phyloP scores from a whole-genome alignment of 257 asterid genomes.

The Solanum gandarillasii region DNA sequence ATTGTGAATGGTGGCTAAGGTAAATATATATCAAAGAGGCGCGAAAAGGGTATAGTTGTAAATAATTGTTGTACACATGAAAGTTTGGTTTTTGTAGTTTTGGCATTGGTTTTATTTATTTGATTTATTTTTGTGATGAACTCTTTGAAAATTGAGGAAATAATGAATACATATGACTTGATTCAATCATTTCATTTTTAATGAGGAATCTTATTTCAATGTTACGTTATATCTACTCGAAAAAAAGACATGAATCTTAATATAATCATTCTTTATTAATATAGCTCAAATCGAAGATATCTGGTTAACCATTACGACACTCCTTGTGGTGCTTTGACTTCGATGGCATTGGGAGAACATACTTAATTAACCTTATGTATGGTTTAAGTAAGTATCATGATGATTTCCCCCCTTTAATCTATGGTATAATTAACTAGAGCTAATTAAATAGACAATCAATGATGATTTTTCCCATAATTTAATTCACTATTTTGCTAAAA shows the following conservation, averaged over 20 bases:
- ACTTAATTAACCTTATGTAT: too few relatives aligned
- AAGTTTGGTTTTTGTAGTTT: background rate
- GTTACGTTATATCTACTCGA: background rate
- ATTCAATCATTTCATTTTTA: background rate
- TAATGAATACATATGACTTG: background rate
- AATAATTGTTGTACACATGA: background rate
- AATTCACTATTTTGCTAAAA: background rate
- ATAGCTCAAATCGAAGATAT: background rate
- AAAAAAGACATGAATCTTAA: background rate
- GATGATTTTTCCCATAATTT: too few relatives aligned
- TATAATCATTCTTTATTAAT: background rate
- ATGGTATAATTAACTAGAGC: too few relatives aligned
- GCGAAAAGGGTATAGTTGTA: background rate
- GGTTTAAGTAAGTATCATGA: too few relatives aligned
- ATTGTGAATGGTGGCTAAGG: conserved; percentile 15
- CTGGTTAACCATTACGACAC: too few relatives aligned
- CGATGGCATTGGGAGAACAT: too few relatives aligned
- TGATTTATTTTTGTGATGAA: background rate
- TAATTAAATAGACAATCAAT: too few relatives aligned
- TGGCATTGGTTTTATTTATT: background rate
- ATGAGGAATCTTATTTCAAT: background rate
- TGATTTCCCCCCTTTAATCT: too few relatives aligned
- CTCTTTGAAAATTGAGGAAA: background rate
- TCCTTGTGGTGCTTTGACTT: too few relatives aligned
- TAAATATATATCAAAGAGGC: background rate